phyloP scores from a whole-genome alignment of 495 filamentous ascomycete genomes.

The Endocarpon pusillum region DNA sequence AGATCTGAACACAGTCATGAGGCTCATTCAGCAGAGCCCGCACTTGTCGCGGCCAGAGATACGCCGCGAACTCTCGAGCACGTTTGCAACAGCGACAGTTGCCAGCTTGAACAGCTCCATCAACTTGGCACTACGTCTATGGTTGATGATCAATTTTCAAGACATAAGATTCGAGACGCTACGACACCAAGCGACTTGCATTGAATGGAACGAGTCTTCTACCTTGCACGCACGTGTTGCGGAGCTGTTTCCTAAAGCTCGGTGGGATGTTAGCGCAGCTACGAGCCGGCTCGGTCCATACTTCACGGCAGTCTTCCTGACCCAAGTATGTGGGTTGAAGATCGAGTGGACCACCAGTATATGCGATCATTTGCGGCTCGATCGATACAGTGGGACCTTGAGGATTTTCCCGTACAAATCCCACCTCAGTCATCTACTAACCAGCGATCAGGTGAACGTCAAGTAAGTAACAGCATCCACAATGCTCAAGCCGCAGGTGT shows the following conservation, averaged over 20 bases:
- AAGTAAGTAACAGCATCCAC: too few species aligned
- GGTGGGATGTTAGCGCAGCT: conserved; percentile 3
- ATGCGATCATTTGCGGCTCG: conserved; percentile 5
- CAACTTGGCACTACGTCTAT: conserved; percentile 1
- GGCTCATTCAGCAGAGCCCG: not conserved
- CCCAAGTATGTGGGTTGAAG: conserved; percentile 4
- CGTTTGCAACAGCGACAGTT: not conserved
- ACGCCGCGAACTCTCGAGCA: not conserved
- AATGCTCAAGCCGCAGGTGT: not conserved
- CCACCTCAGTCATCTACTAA: conserved; percentile 3
- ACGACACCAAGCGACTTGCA: conserved; percentile 2
- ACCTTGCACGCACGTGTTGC: conserved; percentile 2
- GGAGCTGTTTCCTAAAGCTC: conserved; percentile 3
- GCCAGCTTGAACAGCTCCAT: not conserved
- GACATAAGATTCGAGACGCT: not conserved
- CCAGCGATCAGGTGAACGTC: not conserved
- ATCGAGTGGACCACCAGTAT: conserved; percentile 6
- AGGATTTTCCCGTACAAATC: conserved; percentile 6
- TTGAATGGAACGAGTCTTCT: conserved; percentile 4
- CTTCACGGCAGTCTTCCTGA: conserved; percentile 6
- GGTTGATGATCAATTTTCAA: conserved; percentile 2
- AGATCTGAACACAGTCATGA: not conserved
- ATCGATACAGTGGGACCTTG: conserved; percentile 1
- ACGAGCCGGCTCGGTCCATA: conserved; percentile 4
- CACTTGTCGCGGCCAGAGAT: not conserved